Percentiles rank a stretch among this genome's conserved stretches.
Conservation (phyloP, 164 flowering plant genomes). For the Echeveria elegans region DNA sequence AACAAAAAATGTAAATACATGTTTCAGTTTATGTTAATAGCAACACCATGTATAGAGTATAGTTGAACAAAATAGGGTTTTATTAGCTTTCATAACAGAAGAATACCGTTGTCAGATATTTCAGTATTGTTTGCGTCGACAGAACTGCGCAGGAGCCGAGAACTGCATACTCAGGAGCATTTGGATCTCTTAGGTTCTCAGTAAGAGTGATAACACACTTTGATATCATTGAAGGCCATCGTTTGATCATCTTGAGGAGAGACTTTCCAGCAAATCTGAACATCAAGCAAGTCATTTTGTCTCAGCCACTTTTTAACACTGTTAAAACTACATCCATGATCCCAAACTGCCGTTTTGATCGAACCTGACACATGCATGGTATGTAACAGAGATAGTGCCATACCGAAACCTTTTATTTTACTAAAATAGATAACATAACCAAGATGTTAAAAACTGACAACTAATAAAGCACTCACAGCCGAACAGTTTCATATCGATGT, state of each 20-base stretch:
- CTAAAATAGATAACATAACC: background rate
- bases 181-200: conserved; percentile 48
- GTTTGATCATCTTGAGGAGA: conserved; percentile 76
- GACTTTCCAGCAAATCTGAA: conserved; percentile 83
- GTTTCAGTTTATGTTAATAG: conserved; percentile 15
- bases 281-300: conserved; percentile 14
- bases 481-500: conserved; percentile 91
- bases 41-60: background rate
- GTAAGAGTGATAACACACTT: conserved; percentile 68
- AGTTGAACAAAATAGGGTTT: background rate
- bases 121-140: conserved; percentile 69
- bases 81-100: conserved; percentile 3
- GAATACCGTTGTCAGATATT: conserved; percentile 75
- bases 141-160: conserved; percentile 87
- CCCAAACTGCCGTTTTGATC: background rate
- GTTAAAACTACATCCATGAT: background rate
- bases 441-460: conserved; percentile 5
- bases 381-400: background rate
- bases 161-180: conserved; percentile 68
- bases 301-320: conserved; percentile 10
- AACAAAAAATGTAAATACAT: conserved; percentile 11
- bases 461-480: conserved; percentile 48
- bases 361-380: background rate
- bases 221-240: conserved; percentile 77
- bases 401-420: background rate